phyloP scores from a whole-genome alignment of 164 flowering plant species.

The Saururus chinensis region DNA sequence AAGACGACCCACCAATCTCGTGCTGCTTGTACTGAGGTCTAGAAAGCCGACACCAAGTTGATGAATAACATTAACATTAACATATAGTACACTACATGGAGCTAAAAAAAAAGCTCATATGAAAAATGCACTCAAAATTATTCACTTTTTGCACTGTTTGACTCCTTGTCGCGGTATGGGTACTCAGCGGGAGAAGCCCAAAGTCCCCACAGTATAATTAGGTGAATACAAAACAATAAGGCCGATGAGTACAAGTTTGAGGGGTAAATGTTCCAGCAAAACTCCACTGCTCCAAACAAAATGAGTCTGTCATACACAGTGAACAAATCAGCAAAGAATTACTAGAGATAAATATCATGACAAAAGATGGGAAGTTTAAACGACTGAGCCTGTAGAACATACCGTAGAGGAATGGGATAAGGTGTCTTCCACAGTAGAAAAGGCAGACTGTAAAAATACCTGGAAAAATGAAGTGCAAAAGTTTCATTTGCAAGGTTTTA shows the following conservation, averaged over 20 bases:
- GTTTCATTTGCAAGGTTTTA: background rate
- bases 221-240: conserved; percentile 54
- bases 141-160: background rate
- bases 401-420: conserved; percentile 57
- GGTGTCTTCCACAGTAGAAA: conserved; percentile 67
- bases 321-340: background rate
- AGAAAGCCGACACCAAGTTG: too few species aligned
- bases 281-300: conserved; percentile 61
- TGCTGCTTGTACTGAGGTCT: too few species aligned
- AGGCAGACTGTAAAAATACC: conserved; percentile 86
- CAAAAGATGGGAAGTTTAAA: background rate
- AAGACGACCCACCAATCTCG: too few species aligned
- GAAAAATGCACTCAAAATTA: background rate
- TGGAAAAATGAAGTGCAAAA: conserved; percentile 17
- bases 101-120: background rate
- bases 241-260: conserved; percentile 60
- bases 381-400: conserved; percentile 2
- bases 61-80: too few species aligned
- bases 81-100: too few species aligned
- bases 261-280: conserved; percentile 93
- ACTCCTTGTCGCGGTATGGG: conserved; percentile 27
- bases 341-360: background rate
- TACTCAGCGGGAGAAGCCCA: conserved; percentile 58
- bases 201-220: conserved; percentile 55
- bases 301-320: conserved; percentile 34